phyloP scores from a whole-genome alignment of 345 rosid species.

The Eutrema yunnanense region DNA sequence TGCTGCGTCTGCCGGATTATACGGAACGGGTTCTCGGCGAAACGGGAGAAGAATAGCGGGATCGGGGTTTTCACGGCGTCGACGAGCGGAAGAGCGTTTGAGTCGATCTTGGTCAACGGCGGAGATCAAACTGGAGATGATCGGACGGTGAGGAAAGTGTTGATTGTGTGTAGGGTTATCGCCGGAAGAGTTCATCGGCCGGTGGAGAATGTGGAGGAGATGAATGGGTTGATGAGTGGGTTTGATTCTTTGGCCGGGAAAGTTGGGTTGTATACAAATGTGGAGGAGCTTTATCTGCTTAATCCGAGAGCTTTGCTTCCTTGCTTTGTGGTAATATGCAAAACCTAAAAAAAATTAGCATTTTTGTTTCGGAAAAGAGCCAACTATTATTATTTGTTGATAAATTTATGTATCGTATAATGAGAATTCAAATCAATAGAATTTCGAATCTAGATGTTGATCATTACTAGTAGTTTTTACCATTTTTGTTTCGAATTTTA shows the following conservation, averaged over 20 bases:
- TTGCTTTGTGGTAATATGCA: conserved; percentile 87
- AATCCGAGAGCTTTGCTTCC: conserved; percentile 93
- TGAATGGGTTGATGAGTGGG: conserved; percentile 62
- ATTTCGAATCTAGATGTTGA: background rate
- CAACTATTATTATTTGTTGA: background rate
- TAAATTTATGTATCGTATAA: background rate
- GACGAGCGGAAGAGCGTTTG: conserved; percentile 90
- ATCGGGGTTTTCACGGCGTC: conserved; percentile 93
- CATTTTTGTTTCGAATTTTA: background rate
- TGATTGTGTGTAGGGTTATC: conserved; percentile 90
- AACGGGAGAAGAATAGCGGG: conserved; percentile 72
- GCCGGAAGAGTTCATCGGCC: conserved; percentile 98
- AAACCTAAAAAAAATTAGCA: conserved; percentile 38
- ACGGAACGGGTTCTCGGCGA: conserved; percentile 68
- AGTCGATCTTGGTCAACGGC: conserved; percentile 33
- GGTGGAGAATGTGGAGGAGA: conserved; percentile 78
- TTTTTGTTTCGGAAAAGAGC: background rate
- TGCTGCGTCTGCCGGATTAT: conserved; percentile 82
- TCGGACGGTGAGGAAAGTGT: conserved; percentile 58
- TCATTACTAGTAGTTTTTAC: background rate
- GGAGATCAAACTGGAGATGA: conserved; percentile 25
- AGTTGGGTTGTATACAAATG: conserved; percentile 86
- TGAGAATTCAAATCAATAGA: background rate
- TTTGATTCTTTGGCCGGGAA: conserved; percentile 96
- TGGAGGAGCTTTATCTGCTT: conserved; percentile 94